phyloP scores from a whole-genome alignment of 306 rosid genomes.

The Psophocarpus tetragonolobus region DNA sequence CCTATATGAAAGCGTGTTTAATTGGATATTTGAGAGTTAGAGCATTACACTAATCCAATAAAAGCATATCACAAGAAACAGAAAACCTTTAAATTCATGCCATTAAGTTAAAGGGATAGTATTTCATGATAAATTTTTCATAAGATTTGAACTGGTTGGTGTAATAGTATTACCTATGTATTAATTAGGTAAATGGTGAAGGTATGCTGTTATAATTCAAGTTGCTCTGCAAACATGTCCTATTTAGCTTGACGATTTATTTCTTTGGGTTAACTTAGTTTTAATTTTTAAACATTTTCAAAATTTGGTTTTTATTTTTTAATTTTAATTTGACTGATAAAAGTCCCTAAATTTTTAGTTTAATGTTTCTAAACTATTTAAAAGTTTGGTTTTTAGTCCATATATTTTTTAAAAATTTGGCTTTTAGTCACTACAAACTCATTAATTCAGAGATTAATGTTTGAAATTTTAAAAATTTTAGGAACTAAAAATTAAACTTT shows the following conservation, averaged over 20 bases:
- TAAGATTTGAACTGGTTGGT: not conserved
- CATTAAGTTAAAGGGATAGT: not conserved
- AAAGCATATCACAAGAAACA: not conserved
- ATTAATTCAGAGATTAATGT: too few relatives aligned
- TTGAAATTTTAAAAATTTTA: too few relatives aligned
- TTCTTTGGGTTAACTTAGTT: too few relatives aligned
- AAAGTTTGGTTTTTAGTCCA: too few relatives aligned
- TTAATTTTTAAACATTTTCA: too few relatives aligned
- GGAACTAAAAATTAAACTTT: too few relatives aligned
- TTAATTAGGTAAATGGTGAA: not conserved
- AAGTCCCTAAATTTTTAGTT: too few relatives aligned
- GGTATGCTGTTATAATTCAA: not conserved
- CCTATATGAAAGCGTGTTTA: not conserved
- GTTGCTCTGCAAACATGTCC: not conserved
- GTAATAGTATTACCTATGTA: not conserved
- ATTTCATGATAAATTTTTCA: not conserved
- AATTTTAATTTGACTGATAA: too few relatives aligned
- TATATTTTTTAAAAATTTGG: too few relatives aligned
- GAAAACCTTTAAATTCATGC: not conserved
- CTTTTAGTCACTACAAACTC: too few relatives aligned
- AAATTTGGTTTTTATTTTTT: too few relatives aligned
- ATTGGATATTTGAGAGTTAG: not conserved
- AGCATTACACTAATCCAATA: not conserved
- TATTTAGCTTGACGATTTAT: slow-evolving; percentile 1
- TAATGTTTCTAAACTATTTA: too few relatives aligned